Conservation (phyloP, 2,329 filamentous ascomycete species). For the Aquanectria penicillioides region DNA sequence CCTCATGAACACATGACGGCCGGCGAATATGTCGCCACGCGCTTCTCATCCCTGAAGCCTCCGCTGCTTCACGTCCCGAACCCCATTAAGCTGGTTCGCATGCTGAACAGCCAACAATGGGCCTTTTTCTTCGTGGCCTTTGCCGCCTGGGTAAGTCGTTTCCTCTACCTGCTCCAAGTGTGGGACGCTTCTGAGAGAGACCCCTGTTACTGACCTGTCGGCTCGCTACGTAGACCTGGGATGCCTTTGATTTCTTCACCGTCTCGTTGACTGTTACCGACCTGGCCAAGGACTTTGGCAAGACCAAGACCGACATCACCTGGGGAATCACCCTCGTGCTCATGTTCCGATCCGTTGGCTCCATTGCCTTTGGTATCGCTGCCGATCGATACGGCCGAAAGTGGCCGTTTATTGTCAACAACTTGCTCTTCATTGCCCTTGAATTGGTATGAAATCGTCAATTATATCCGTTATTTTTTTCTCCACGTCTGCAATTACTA, state of each 20-base stretch:
- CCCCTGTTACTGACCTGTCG: neutral
- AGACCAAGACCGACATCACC: slow-evolving; percentile 66
- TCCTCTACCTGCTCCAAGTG: neutral
- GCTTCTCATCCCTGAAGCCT: slow-evolving; percentile 66
- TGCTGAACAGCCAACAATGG: slow-evolving; percentile 63
- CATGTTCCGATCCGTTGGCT: slow-evolving; percentile 68
- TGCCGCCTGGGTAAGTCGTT: slow-evolving; percentile 61
- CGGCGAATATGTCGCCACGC: slow-evolving; percentile 59
- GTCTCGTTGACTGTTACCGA: slow-evolving; percentile 68
- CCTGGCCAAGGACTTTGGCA: slow-evolving; percentile 62
- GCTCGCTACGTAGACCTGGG: slow-evolving; percentile 61
- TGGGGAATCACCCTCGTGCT: slow-evolving; percentile 73
- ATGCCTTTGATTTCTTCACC: slow-evolving; percentile 74
- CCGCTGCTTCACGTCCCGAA: slow-evolving; percentile 65
- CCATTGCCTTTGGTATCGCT: slow-evolving; percentile 63
- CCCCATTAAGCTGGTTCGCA: slow-evolving; percentile 59
- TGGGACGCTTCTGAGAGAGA: too few relatives aligned
- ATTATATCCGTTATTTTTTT: too few relatives aligned
- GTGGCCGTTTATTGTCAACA: slow-evolving; percentile 82
- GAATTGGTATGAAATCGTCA: slow-evolving; percentile 69
- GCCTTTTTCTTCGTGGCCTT: slow-evolving; percentile 66
- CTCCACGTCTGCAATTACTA: too few relatives aligned
- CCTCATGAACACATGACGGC: slow-evolving; percentile 61
- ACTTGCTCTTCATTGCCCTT: slow-evolving; percentile 75
- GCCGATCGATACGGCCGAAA: slow-evolving; percentile 67